A percentile compares a stretch with the other conserved stretches of the same genome.
phyloP scores from a whole-genome alignment of 257 asterid species.

The Solanum arcanum region DNA sequence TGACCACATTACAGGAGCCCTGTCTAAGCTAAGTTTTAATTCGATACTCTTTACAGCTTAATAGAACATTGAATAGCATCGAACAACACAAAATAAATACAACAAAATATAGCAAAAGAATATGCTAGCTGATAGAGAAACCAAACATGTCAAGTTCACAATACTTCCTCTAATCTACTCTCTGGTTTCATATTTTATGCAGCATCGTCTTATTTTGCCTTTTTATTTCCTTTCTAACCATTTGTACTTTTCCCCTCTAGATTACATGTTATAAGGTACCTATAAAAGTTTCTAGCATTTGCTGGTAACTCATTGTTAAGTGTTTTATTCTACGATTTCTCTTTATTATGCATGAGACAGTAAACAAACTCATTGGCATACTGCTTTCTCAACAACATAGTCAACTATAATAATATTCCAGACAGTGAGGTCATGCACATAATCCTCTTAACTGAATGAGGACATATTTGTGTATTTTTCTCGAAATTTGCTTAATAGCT shows the following conservation, averaged over 20 bases:
- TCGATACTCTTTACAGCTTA: background rate
- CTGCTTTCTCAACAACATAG: background rate
- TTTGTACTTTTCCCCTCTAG: background rate
- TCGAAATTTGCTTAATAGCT: background rate
- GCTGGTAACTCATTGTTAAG: background rate
- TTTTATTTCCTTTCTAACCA: background rate
- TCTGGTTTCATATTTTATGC: background rate
- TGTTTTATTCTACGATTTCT: background rate
- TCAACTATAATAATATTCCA: background rate
- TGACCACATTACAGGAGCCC: background rate
- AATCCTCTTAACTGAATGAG: background rate
- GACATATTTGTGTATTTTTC: background rate
- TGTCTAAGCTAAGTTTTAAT: background rate
- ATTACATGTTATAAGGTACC: background rate
- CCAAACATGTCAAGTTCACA: background rate
- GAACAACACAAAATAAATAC: background rate
- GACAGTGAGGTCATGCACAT: background rate
- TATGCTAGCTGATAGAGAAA: background rate
- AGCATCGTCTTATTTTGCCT: background rate
- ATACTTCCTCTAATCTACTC: background rate
- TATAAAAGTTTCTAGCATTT: background rate
- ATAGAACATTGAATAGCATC: background rate
- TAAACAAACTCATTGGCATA: background rate
- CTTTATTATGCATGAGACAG: background rate
- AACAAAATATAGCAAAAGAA: background rate